Evolutionary conservation across 1,284 basidiomycete genomes (phyloP), one percentile per base, ranked within the genome.

Genomic region (Cystobasidium pallidum): DNA sequence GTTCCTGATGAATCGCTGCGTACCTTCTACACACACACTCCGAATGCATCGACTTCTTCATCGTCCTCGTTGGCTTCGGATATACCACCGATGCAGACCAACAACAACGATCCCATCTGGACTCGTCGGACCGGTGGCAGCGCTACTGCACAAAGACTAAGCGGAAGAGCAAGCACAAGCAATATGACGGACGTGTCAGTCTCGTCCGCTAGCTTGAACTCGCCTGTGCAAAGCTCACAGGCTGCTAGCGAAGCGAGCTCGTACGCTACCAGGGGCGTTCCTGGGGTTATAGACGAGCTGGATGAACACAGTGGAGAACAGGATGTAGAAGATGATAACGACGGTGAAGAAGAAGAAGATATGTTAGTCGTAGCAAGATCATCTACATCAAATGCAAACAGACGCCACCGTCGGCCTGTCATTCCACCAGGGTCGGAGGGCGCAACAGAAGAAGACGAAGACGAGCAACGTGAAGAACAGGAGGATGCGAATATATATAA

Each of bases 211-310:
- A 55, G 49, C 17, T 32, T 70, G 24, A 70, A 47, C 21, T 70
- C 67, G 13, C 67, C 67, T 6, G 24, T 51, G 17, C 54, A 55
- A 30, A 70, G 67, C 58, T 70, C 67, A 36, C 55, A 55, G n/a
- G 67, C 26, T 21, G 57, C 39, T 19, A 61, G 57, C 24, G 67
- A 70, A 30, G 67, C 67, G 30, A 47, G 47, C 28, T 55, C 49
- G 17, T 70, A 70, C 36, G 58, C 58, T 28, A 62, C 58, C 2
- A 36, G 58, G 21, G 58, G 26, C 19, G 45, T 55, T 21, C 57
- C 45, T 55, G 68, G 58, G 34, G 61, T 71, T 15, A 61, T 36
- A 51, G 68, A 64, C 21, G 68, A 71, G 17, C 26, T 34, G 3
- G 51, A 57, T 36, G 63, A 65, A 19, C 30, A 36, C 2, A 6